A percentile compares a stretch with the other conserved stretches of the same genome.
Conservation (phyloP, 805 yeast genomes). For the Cyberlindnera suaveolens region DNA sequence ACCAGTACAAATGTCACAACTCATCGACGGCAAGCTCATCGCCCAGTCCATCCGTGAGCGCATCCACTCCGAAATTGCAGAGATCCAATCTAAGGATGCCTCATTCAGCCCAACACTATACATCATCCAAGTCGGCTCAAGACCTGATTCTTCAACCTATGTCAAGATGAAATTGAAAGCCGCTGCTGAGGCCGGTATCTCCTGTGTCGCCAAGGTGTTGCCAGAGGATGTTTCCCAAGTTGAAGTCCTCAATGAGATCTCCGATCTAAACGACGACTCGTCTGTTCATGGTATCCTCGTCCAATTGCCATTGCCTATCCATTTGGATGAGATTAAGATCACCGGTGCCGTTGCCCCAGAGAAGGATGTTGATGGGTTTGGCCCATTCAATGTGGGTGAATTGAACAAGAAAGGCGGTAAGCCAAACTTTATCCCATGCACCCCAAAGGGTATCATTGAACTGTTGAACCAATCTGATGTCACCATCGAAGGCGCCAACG, state of each 20-base stretch:
- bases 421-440: conserved; percentile 86
- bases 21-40: conserved; percentile 58
- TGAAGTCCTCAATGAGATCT: conserved; percentile 53
- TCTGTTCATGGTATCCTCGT: conserved; percentile 80
- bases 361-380: conserved; percentile 96
- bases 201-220: conserved; percentile 58
- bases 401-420: conserved; percentile 78
- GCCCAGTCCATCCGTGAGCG: conserved; percentile 46
- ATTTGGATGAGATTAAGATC: conserved; percentile 68
- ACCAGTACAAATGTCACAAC: conserved; percentile 4
- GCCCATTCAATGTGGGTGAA: conserved; percentile 84
- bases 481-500: conserved; percentile 66
- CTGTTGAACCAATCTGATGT: conserved; percentile 67
- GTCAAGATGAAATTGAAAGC: conserved; percentile 90
- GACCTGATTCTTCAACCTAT: conserved; percentile 89
- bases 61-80: conserved; percentile 44
- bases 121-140: conserved; percentile 82
- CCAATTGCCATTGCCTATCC: conserved; percentile 84
- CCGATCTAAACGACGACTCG: conserved; percentile 63
- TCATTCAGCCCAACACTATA: conserved; percentile 70
- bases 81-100: conserved; percentile 35
- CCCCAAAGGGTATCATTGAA: conserved; percentile 89
- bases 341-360: conserved; percentile 76
- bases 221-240: conserved; percentile 56
- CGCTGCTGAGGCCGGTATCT: conserved; percentile 75